Evolutionary conservation across 352 stramenopile genomes (phyloP).

Genomic region (Phytophthora pseudosyringae): DNA sequence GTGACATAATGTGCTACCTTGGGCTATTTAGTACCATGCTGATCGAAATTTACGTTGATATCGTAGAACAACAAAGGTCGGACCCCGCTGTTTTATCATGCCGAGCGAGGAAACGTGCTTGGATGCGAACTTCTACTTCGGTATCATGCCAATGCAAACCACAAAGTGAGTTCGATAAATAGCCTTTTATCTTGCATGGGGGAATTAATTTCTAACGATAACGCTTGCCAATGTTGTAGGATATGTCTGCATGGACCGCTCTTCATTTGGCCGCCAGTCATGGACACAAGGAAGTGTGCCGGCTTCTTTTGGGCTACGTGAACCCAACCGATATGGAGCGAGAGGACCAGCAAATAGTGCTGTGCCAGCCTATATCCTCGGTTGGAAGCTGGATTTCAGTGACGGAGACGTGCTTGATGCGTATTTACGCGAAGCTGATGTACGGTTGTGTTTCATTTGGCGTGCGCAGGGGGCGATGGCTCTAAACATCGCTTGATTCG

Average conservation of each 20-base stretch:
- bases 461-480: neutral
- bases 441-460: constrained; percentile 20
- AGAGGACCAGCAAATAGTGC: constrained; percentile 42
- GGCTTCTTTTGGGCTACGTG: constrained; percentile 36
- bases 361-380: constrained; percentile 43
- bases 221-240: constrained; percentile 26
- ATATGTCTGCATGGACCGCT: constrained; percentile 50
- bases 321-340: constrained; percentile 29
- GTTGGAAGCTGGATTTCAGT: constrained; percentile 52
- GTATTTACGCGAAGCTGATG: constrained; percentile 59
- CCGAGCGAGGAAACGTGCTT: constrained; percentile 49
- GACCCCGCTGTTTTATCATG: constrained; percentile 55
- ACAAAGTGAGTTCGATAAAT: constrained; percentile 32
- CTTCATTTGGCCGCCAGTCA: constrained; percentile 52
- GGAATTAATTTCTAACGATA: neutral
- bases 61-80: constrained; percentile 48
- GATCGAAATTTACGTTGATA: neutral
- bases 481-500: neutral
- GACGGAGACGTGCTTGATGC: constrained; percentile 44
- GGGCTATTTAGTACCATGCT: neutral
- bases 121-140: constrained; percentile 50
- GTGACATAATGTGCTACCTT: constrained; percentile 12
- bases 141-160: constrained; percentile 45
- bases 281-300: constrained; percentile 52
- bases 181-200: too few relatives aligned